Evolutionary conservation across 1,139 yeast genomes (phyloP).

Genomic region (Diutina pseudorugosa): DNA sequence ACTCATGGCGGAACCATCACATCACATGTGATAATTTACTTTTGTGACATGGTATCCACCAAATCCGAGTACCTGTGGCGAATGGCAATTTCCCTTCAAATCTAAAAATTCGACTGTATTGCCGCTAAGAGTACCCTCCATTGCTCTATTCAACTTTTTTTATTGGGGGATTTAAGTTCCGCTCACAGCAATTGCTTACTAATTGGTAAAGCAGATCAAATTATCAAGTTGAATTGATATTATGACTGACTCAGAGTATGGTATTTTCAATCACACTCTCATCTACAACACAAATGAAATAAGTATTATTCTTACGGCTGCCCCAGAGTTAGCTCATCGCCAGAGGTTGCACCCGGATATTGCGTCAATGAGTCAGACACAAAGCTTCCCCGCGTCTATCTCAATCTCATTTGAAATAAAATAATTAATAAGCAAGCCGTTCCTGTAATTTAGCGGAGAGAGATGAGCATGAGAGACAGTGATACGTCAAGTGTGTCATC

Average conservation of each 20-base stretch:
- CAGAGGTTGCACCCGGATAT: not conserved
- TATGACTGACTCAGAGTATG: too few species aligned
- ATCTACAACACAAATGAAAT: too few species aligned
- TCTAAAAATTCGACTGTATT: too few species aligned
- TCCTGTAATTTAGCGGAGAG: not conserved
- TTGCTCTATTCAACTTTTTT: too few species aligned
- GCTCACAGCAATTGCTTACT: not conserved
- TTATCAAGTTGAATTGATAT: too few species aligned
- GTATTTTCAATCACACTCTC: too few species aligned
- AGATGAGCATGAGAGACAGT: not conserved
- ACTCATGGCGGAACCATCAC: not conserved
- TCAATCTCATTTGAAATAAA: not conserved
- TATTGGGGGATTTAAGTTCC: not conserved
- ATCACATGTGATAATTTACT: too few species aligned
- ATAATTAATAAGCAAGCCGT: not conserved
- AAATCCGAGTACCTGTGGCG: not conserved
- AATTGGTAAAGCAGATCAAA: not conserved
- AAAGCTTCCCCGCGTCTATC: not conserved
- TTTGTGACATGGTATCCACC: not conserved
- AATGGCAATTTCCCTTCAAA: too few species aligned
- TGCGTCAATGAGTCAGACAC: not conserved
- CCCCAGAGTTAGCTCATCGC: too few species aligned
- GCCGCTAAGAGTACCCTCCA: too few species aligned
- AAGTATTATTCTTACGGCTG: too few species aligned
- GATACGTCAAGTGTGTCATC: not conserved